Evolutionary conservation across 2,329 filamentous ascomycete genomes (phyloP).

Genomic region (Lecanicillium sp.): DNA sequence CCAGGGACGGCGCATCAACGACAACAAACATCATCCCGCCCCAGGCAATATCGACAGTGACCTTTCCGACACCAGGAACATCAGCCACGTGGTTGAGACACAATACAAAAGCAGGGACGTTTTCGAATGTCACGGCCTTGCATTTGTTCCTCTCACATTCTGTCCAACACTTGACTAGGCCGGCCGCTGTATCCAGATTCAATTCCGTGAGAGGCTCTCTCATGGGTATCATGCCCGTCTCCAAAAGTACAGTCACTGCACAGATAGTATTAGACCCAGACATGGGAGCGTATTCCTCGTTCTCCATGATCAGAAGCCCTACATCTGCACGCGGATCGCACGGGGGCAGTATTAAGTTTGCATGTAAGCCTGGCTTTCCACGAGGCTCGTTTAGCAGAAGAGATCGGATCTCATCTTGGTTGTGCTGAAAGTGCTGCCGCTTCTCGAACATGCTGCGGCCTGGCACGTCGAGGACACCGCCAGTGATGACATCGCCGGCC

Average conservation of each 20-base stretch:
- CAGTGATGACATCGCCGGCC: conserved; percentile 40
- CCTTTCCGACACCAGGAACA: conserved; percentile 29
- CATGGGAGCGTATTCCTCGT: conserved; percentile 30
- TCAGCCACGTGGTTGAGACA: conserved; percentile 28
- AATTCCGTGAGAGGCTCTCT: conserved; percentile 32
- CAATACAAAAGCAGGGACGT: conserved; percentile 34
- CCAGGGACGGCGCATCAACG: conserved; percentile 28
- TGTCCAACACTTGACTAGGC: conserved; percentile 30
- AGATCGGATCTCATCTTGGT: conserved; percentile 31
- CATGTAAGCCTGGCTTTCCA: conserved; percentile 28
- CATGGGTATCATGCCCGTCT: conserved; percentile 39
- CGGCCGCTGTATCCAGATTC: conserved; percentile 34
- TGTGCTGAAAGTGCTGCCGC: conserved; percentile 29
- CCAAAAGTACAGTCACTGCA: conserved; percentile 34
- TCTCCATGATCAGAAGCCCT: conserved; percentile 37
- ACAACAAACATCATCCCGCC: conserved; percentile 37
- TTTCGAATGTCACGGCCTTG: conserved; percentile 34
- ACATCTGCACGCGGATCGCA: conserved; percentile 35
- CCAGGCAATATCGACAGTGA: conserved; percentile 36
- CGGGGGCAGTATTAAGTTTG: conserved; percentile 31
- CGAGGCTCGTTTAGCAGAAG: conserved; percentile 38
- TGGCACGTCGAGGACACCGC: conserved; percentile 34
- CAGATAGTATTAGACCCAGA: conserved; percentile 37
- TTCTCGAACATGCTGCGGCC: conserved; percentile 40
- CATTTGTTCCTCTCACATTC: conserved; percentile 34